Conservation (phyloP, 768 basidiomycete genomes). For the Chiua virens region DNA sequence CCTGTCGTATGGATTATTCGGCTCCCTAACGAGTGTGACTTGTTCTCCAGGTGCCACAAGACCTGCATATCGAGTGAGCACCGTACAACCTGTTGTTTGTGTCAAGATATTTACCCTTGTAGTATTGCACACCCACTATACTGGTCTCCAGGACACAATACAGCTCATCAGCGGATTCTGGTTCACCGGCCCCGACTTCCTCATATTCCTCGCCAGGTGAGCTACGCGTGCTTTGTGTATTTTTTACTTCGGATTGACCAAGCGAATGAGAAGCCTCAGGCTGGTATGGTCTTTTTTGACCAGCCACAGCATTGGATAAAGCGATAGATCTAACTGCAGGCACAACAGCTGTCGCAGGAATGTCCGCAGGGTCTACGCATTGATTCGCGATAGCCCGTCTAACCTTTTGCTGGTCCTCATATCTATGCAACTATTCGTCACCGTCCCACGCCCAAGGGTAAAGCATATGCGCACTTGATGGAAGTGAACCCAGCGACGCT, state of each 20-base stretch:
- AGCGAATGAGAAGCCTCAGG: constrained; percentile 14
- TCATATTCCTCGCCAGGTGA: constrained; percentile 40
- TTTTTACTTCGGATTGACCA: constrained; percentile 11
- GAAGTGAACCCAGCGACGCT: constrained; percentile 49
- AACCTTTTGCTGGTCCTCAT: constrained; percentile 64
- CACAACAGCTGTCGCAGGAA: constrained; percentile 40
- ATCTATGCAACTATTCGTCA: constrained; percentile 32
- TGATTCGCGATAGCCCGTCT: constrained; percentile 53
- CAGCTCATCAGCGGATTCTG: constrained; percentile 63
- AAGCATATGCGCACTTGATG: constrained; percentile 43
- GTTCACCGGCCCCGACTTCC: constrained; percentile 41
- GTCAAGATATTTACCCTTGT: constrained; percentile 47
- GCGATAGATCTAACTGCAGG: constrained; percentile 11
- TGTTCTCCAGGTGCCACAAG: constrained; percentile 80
- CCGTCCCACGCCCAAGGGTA: neutral
- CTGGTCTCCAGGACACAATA: constrained; percentile 58
- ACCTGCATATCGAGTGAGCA: constrained; percentile 42
- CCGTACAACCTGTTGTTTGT: neutral
- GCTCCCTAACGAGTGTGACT: constrained; percentile 66
- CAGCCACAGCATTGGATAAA: constrained; percentile 8
- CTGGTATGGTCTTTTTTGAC: constrained; percentile 47
- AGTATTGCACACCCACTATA: constrained; percentile 85
- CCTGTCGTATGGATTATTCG: constrained; percentile 68
- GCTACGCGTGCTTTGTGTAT: neutral
- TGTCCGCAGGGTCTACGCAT: constrained; percentile 55